phyloP scores from a whole-genome alignment of 2,329 filamentous ascomycete species.

The Clarireedia sp. region DNA sequence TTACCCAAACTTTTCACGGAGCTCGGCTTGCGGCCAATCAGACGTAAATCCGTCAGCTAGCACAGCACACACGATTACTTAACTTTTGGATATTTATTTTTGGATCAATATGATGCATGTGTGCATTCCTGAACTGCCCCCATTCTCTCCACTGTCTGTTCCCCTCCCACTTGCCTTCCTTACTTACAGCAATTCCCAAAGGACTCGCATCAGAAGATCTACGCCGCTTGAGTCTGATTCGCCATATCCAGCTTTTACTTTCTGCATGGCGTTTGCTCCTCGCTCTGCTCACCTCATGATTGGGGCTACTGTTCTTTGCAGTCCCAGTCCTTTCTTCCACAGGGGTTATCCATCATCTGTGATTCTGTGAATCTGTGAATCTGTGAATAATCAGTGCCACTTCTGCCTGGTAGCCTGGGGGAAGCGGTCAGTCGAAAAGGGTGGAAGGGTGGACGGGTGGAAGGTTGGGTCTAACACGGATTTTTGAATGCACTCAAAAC shows the following conservation, averaged over 20 bases:
- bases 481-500: no score
- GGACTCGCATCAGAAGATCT: slow-evolving; percentile 9
- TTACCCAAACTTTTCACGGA: no score
- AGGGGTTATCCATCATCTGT: background rate
- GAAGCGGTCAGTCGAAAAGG: no score
- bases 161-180: background rate
- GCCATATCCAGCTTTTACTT: background rate
- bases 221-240: slow-evolving; percentile 6
- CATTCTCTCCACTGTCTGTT: no score
- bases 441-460: no score
- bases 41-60: background rate
- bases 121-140: background rate
- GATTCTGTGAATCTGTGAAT: no score
- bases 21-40: background rate
- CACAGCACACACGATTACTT: background rate
- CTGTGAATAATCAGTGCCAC: background rate
- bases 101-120: slow-evolving; percentile 7
- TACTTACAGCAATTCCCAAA: background rate
- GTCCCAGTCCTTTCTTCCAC: background rate
- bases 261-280: no score
- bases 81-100: slow-evolving; percentile 3
- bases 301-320: no score
- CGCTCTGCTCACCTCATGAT: background rate
- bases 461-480: no score
- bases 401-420: no score